A percentile compares a stretch with the other conserved stretches of the same genome.
These are phyloP conservation scores for Aspergillus sp. DNA, from an alignment of 2,329 filamentous ascomycete species.

Conservation along the genomic window DNA sequence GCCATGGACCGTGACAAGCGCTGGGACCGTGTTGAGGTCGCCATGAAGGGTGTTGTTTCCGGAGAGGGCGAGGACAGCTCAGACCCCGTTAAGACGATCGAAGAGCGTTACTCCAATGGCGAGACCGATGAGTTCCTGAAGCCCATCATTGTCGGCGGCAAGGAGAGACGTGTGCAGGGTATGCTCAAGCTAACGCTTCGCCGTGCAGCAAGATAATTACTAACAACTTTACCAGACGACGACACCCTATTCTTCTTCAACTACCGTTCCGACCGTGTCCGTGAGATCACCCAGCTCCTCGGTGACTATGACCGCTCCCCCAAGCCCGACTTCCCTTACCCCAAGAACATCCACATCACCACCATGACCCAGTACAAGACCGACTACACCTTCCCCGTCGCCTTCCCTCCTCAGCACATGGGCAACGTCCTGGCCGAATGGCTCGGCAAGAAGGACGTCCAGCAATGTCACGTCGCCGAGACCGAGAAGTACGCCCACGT, in stretches of 20 bases:
- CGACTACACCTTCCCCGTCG: slow-evolving; percentile 88
- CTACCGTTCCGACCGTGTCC: slow-evolving; percentile 97
- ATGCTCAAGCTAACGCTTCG: slow-evolving; percentile 30
- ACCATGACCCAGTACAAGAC: slow-evolving; percentile 99
- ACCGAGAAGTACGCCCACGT: slow-evolving; percentile 99
- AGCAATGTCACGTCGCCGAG: slow-evolving; percentile 96
- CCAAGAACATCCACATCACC: slow-evolving; percentile 81
- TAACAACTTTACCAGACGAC: slow-evolving; percentile 61
- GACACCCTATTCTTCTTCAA: slow-evolving; percentile 99
- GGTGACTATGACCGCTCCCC: slow-evolving; percentile 92
- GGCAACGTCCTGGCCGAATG: slow-evolving; percentile 98
- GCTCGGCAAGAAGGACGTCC: slow-evolving; percentile 83
- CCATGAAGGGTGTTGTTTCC: slow-evolving; percentile 80
- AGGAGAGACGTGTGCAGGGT: slow-evolving; percentile 85
- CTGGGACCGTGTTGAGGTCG: slow-evolving; percentile 93
- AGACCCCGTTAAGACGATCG: slow-evolving; percentile 84
- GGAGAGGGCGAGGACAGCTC: slow-evolving; percentile 85
- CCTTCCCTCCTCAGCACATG: slow-evolving; percentile 95
- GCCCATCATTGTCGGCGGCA: slow-evolving; percentile 91
- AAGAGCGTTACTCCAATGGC: slow-evolving; percentile 81
- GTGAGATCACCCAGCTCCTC: slow-evolving; percentile 92
- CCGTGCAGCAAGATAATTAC: slow-evolving; percentile 18
- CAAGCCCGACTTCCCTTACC: slow-evolving; percentile 88
- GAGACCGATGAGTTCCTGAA: slow-evolving; percentile 98
- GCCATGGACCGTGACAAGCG: slow-evolving; percentile 99